A percentile compares a stretch with the other conserved stretches of the same genome.
phyloP scores from a whole-genome alignment of 768 basidiomycete species.

The Tylopilus intermedius region DNA sequence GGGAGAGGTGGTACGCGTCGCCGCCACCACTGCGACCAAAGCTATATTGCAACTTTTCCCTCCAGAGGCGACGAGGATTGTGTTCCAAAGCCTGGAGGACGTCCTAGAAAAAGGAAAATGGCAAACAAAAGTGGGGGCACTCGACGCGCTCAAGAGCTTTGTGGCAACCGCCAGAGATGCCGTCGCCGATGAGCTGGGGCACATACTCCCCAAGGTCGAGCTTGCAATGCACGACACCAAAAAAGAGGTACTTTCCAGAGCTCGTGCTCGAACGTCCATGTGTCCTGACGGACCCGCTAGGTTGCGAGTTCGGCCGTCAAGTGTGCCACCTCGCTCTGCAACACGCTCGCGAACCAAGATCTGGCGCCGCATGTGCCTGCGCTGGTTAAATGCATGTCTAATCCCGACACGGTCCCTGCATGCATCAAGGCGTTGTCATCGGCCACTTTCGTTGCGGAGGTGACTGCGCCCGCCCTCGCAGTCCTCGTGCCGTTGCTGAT shows the following conservation, averaged over 20 bases:
- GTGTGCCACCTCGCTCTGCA: conserved; percentile 84
- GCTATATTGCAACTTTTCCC: conserved; percentile 80
- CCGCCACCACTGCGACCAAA: conserved; percentile 77
- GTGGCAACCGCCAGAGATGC: conserved; percentile 63
- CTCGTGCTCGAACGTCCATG: not conserved
- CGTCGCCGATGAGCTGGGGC: conserved; percentile 80
- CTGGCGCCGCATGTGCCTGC: conserved; percentile 81
- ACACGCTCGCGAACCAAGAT: conserved; percentile 90
- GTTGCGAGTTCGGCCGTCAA: conserved; percentile 84
- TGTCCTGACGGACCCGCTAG: conserved; percentile 35
- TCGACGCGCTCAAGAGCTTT: conserved; percentile 79
- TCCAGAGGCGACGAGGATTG: conserved; percentile 68
- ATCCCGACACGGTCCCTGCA: conserved; percentile 80
- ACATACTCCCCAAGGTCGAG: conserved; percentile 81
- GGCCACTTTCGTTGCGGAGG: conserved; percentile 95
- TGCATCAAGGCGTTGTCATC: conserved; percentile 94
- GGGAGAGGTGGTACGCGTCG: conserved; percentile 82
- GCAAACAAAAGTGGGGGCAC: conserved; percentile 88
- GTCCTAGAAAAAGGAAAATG: conserved; percentile 87
- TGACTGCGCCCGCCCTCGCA: conserved; percentile 92
- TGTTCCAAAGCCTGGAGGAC: conserved; percentile 64
- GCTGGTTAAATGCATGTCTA: conserved; percentile 92
- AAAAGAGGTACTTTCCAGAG: conserved; percentile 57
- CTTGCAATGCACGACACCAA: conserved; percentile 96
- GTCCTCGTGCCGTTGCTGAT: conserved; percentile 88